phyloP scores from a whole-genome alignment of 768 basidiomycete species.

The Boletus rubescentipes region DNA sequence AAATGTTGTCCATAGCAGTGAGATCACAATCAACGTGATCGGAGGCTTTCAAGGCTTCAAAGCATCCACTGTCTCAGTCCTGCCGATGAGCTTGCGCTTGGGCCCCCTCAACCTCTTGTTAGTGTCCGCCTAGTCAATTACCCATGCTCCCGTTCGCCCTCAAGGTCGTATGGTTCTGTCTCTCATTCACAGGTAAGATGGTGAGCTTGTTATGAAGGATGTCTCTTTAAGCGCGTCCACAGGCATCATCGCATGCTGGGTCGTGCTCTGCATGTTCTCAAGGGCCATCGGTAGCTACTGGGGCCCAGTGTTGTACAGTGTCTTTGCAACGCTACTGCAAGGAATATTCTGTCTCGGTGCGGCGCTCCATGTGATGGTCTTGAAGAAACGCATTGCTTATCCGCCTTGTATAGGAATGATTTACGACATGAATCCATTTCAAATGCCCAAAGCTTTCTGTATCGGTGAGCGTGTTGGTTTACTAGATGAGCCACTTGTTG shows the following conservation, averaged over 20 bases:
- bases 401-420: constrained; percentile 47
- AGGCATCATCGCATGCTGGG: constrained; percentile 55
- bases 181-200: constrained; percentile 51
- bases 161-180: constrained; percentile 56
- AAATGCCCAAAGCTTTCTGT: constrained; percentile 61
- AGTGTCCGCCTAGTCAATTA: not conserved
- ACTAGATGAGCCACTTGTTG: constrained; percentile 3
- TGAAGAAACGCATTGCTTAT: not conserved
- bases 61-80: not conserved
- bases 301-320: constrained; percentile 47
- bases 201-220: not conserved
- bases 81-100: not conserved
- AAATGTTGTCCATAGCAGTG: not conserved
- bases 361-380: constrained; percentile 4
- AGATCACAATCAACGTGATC: not conserved
- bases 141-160: constrained; percentile 56
- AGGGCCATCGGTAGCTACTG: constrained; percentile 45
- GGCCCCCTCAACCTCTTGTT: not conserved
- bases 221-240: not conserved
- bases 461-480: constrained; percentile 37
- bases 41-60: not conserved
- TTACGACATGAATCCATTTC: constrained; percentile 59
- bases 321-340: constrained; percentile 52
- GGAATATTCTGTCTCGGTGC: constrained; percentile 60
- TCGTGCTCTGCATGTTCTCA: constrained; percentile 46